Base-by-base conservation (phyloP, 2,329 filamentous ascomycete species). In the Amesomyces nigricolor region DNA sequence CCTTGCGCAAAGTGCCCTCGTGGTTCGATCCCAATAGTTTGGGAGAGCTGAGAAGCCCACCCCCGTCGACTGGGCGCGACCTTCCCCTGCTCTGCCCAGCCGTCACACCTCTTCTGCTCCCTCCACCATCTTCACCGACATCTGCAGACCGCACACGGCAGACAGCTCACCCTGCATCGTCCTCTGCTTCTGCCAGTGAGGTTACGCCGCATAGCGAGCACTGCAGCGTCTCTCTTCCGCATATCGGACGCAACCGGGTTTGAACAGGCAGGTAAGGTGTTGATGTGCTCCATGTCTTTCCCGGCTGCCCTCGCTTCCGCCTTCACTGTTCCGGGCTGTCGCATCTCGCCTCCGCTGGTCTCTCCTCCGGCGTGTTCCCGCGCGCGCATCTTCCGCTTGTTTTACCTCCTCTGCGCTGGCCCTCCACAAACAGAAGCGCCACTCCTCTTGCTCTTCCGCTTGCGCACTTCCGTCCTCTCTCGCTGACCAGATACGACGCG, bases 91-190 rank as follows among this genome's bases (percentile, higher is more conserved):
- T 26, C 38, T 13, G 13, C 7, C 16, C n/a, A 5, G 26, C 22
- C 5, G 22, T 30, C 43, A 11, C 35, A 39, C 2, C 47, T 19
- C 32, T 38, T 22, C 43, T 52, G 22, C 42, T 19, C n/a, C 13
- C n/a, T 14, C 47, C 42, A 48, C 54, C 51, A 39, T 54, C 58
- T 13, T 59, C 62, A 62, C 62, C 61, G 61, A 62, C 56, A 58
- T 49, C 53, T 60, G 55, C 59, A 58, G 29, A 47, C 43, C 42
- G 17, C 46, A 47, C 47, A 50, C 60, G 47, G 53, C 51, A 51
- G 57, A 59, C 62, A 61, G 38, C 37, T 62, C 57, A 60, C 51
- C 45, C 50, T 60, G 60, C 57, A 61, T 60, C 55, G 44, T 42
- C 8, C 52, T 57, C 51, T 5, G 48, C 45, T 42, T 47, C 47